These are phyloP conservation scores for Phytophthora sansomeana DNA, from an alignment of 352 stramenopile genomes.

Conservation along the genomic window DNA sequence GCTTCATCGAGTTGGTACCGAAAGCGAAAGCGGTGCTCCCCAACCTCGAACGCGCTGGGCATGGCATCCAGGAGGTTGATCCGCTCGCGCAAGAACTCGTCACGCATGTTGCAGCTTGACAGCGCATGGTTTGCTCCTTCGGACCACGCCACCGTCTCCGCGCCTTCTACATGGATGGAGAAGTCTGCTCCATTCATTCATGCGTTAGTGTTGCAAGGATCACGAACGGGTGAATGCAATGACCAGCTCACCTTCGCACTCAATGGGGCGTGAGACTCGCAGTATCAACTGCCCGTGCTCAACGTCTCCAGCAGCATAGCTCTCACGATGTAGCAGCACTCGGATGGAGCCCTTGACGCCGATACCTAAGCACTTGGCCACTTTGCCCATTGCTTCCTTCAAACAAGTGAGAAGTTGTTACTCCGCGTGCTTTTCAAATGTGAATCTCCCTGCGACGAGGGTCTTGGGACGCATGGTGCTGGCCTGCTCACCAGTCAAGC, in stretches of 20 bases:
- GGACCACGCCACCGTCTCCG: slow-evolving; percentile 30
- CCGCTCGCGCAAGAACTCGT: slow-evolving; percentile 32
- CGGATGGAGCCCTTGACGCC: slow-evolving; percentile 27
- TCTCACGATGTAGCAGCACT: slow-evolving; percentile 27
- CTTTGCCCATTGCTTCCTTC: slow-evolving; percentile 29
- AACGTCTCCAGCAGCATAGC: slow-evolving; percentile 36
- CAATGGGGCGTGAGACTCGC: slow-evolving; percentile 20
- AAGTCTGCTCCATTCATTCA: slow-evolving; percentile 16
- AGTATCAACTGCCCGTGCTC: slow-evolving; percentile 37
- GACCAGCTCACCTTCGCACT: slow-evolving; percentile 22
- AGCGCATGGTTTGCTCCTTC: slow-evolving; percentile 36
- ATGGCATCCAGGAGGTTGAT: slow-evolving; percentile 22
- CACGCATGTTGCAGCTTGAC: slow-evolving; percentile 20
- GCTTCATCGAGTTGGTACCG: slow-evolving; percentile 45
- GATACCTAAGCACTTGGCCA: slow-evolving; percentile 31
- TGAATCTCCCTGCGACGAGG: slow-evolving; percentile 1
- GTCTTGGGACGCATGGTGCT: neutral
- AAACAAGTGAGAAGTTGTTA: neutral
- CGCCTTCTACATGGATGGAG: slow-evolving; percentile 29
- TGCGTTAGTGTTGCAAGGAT: neutral
- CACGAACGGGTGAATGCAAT: neutral
- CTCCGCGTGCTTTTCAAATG: slow-evolving; percentile 14
- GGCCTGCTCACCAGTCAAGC: slow-evolving; percentile 15
- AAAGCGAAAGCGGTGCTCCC: slow-evolving; percentile 37
- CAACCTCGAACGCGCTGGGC: slow-evolving; percentile 23